Evolutionary conservation across 176 grass and related monocot genomes (phyloP), one percentile per base, ranked within the genome.

Genomic region (Melocanna baccifera): DNA sequence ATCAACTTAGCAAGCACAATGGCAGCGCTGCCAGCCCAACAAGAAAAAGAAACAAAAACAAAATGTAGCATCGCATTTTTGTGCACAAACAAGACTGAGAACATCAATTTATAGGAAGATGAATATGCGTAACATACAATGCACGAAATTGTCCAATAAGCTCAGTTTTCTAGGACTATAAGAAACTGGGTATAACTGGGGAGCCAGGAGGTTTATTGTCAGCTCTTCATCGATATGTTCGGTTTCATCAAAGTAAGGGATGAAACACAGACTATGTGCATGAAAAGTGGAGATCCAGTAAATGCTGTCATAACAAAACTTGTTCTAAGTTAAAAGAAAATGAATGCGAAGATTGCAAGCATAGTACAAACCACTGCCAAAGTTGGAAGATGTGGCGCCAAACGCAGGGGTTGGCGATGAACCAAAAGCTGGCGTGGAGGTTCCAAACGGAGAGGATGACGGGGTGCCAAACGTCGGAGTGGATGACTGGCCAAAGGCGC

Each of bases 401-500:
- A 94, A 90, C 41, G 90, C 86, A 40, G 84, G 84, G 66, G 66
- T 10, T 15, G 88, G 58, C 9, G 88, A 86, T 59, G 78, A 58
- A 73, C 88, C 79, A 2, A 90, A 90, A 42, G 88, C 88, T 34
- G 88, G 79, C 0, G 79, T 73, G 22, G 87, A 84, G 78, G 71
- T 72, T 64, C 88, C 88, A 25, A 90, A 90, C 1, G 71, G 78
- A 57, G 78, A 77, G 25, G 88, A 45, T 15, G 88, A 92, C 6
- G 83, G 77, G 18, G 83, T 79, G 13, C 92, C 88, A 69, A 97
- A 94, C 18, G 89, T 66, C 22, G 87, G 87, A 75, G 95, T 67
- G 13, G 92, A 68, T 63, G 85, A 73, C 84, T 87, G 79, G 40
- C 91, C 94, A 69, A 93, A 92, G 29, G 87, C 87, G n/a, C 89